Base-by-base conservation (phyloP, 2,329 filamentous ascomycete genomes). In the Fusarium anthophilum region DNA sequence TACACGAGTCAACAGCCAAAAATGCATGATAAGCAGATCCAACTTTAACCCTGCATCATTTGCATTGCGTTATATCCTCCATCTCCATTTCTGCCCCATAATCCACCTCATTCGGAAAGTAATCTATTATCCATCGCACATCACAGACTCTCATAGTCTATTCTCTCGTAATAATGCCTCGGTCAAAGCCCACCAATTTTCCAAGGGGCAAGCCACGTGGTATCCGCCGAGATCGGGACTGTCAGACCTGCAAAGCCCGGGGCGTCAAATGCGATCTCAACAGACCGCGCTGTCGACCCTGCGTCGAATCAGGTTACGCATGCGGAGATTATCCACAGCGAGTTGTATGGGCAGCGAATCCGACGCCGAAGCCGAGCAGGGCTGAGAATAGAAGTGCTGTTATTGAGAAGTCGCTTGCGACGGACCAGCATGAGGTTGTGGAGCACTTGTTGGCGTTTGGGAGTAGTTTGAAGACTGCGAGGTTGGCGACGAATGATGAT, bases 301-400 rank as follows among this genome's bases (percentile, higher is more conserved):
- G 78, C 55, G 69, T 76, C n/a, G 63, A 80, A 55, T 77, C 79
- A 6, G 79, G 77, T 3, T 43, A 81, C 14, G 24, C 62, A 3
- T 82, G 81, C 47, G 79, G 78, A 41, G 80, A 78, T 9, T 82
- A 82, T 50, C 77, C 79, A 18, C 78, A 79, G 66, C 69, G 80
- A 20, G 76, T 82, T 22, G 75, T 81, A 4, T 82, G 81, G 80
- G 67, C 77, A 0, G 73, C 63, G 5, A 68, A 71, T 30, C 54
- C 69, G 39, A 20, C 26, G 24, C 17, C 32, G 18, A 58, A n/a
- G 4, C 41, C 35, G 4, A 58, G 18, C 17, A 58, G 26, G 24
- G 11, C 15, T 11, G 41, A 43, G 53, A 57, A 59, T 10, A 59
- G 11, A 47, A 59, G 4, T 1, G 32, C 20, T n/a, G 22, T 45